Conservation (phyloP, 2,329 filamentous ascomycete species). For the Torrubiellomyces zombiae region DNA sequence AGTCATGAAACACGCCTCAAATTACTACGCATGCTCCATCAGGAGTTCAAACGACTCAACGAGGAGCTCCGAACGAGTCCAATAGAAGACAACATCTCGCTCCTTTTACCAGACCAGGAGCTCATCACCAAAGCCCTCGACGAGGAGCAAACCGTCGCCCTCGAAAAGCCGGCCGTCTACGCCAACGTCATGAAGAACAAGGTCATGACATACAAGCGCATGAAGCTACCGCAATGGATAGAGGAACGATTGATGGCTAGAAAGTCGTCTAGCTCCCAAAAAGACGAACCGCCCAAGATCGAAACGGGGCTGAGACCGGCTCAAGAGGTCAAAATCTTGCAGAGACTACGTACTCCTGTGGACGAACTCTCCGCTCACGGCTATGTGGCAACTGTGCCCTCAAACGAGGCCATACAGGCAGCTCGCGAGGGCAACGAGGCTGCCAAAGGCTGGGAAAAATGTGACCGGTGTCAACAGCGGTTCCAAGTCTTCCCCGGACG, state of each 20-base stretch:
- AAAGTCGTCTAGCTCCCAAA: conserved; percentile 9
- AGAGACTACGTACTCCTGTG: conserved; percentile 46
- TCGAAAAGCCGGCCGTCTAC: conserved; percentile 55
- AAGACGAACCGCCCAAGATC: conserved; percentile 30
- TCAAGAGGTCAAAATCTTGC: conserved; percentile 53
- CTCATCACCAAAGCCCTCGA: conserved; percentile 55
- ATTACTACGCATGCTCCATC: conserved; percentile 46
- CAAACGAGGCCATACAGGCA: conserved; percentile 45
- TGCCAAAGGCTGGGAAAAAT: conserved; percentile 67
- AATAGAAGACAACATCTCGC: conserved; percentile 28
- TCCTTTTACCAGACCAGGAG: conserved; percentile 46
- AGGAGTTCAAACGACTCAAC: conserved; percentile 52
- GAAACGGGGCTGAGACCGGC: conserved; percentile 50
- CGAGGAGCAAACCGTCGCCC: conserved; percentile 62
- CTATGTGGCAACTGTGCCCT: conserved; percentile 57
- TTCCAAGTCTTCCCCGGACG: conserved; percentile 89
- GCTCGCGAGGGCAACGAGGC: conserved; percentile 48
- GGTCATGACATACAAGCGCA: conserved; percentile 59
- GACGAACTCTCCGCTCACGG: conserved; percentile 48
- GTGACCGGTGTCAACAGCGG: conserved; percentile 68
- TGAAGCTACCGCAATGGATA: conserved; percentile 57
- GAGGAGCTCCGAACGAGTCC: conserved; percentile 35
- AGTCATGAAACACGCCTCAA: conserved; percentile 37
- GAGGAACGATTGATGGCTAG: conserved; percentile 38
- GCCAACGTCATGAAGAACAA: conserved; percentile 69